phyloP scores from a whole-genome alignment of 1,284 basidiomycete genomes.

The Fomes fomentarius region DNA sequence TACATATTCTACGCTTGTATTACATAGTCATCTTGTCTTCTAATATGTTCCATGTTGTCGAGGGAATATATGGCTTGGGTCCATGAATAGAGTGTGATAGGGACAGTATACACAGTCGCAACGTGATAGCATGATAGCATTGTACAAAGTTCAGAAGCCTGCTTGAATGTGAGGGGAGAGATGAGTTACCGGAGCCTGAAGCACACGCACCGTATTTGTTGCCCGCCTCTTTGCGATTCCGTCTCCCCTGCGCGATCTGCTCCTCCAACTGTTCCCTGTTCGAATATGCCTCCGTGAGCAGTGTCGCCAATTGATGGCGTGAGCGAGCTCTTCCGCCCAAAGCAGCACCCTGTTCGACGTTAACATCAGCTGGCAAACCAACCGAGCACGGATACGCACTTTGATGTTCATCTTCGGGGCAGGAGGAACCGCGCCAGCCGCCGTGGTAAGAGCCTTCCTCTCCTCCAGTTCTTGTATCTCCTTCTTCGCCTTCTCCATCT shows the following conservation, averaged over 20 bases:
- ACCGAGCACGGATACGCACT: constrained; percentile 40
- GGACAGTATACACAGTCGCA: too few relatives aligned
- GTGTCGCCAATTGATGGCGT: constrained; percentile 75
- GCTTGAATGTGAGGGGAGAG: neutral
- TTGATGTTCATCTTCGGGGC: constrained; percentile 78
- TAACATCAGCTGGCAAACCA: constrained; percentile 2
- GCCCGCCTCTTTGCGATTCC: constrained; percentile 84
- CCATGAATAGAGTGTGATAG: neutral
- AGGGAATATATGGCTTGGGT: constrained; percentile 10
- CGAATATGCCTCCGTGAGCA: constrained; percentile 76
- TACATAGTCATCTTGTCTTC: constrained; percentile 20
- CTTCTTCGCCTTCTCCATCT: constrained; percentile 74
- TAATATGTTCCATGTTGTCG: constrained; percentile 20
- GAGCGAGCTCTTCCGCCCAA: constrained; percentile 67
- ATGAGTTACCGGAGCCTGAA: neutral
- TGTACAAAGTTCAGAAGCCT: constrained; percentile 12
- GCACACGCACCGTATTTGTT: constrained; percentile 77
- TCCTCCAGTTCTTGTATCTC: constrained; percentile 75
- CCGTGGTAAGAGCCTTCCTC: constrained; percentile 69
- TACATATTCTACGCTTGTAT: constrained; percentile 25
- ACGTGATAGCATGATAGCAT: too few relatives aligned
- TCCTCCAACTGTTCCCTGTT: constrained; percentile 81
- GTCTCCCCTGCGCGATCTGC: constrained; percentile 74
- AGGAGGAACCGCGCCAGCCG: constrained; percentile 51
- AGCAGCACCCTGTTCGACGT: constrained; percentile 60